Conservation (phyloP, 768 basidiomycete species). For the Naganishia kalamii region DNA sequence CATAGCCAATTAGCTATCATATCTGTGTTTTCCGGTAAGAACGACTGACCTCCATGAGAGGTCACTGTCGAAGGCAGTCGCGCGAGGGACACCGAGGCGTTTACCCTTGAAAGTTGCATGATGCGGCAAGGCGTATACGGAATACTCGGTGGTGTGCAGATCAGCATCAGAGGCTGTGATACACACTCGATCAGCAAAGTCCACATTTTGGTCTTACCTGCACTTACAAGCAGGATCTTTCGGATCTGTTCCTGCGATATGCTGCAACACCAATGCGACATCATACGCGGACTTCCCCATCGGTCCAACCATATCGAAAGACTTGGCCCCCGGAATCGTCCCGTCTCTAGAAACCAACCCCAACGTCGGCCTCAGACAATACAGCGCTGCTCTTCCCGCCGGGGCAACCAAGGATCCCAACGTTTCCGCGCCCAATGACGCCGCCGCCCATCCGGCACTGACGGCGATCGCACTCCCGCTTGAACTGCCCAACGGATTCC, state of each 20-base stretch:
- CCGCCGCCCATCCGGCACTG: neutral
- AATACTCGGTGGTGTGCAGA: too few species aligned
- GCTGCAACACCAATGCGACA: neutral
- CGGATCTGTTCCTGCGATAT: neutral
- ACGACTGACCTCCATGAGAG: neutral
- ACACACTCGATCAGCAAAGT: neutral
- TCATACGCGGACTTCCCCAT: conserved; percentile 15
- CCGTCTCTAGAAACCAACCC: neutral
- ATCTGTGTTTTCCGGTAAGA: too few species aligned
- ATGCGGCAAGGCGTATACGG: neutral
- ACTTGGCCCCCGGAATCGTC: neutral
- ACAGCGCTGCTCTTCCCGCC: neutral
- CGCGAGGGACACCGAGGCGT: neutral
- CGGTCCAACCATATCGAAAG: conserved; percentile 3
- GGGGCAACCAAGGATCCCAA: neutral
- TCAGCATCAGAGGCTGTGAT: neutral
- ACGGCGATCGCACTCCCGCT: neutral
- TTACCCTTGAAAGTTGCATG: neutral
- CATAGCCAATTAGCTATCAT: neutral
- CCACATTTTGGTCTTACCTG: too few species aligned
- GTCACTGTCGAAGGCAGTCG: neutral
- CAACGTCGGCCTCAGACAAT: neutral
- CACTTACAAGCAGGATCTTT: too few species aligned
- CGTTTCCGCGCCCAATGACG: neutral
- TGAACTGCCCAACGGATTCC: neutral